A percentile compares a stretch with the other conserved stretches of the same genome.
These are phyloP conservation scores for Arabidopsis arenosa DNA, from an alignment of 345 rosid genomes.

Conservation along the genomic window DNA sequence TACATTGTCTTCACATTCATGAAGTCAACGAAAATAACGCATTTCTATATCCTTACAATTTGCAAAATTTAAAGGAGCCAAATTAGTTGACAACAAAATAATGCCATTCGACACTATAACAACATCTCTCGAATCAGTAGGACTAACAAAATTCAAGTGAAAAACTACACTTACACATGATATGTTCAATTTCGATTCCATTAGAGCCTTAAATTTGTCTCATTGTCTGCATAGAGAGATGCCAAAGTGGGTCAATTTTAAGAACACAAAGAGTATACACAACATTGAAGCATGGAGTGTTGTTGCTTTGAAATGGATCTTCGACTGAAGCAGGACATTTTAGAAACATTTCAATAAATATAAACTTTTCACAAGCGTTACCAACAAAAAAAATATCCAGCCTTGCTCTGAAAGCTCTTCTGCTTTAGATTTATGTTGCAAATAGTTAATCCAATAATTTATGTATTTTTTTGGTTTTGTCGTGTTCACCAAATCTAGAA, in stretches of 20 bases:
- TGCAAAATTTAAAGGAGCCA: neutral
- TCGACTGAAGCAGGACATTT: slow-evolving; percentile 18
- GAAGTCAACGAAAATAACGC: slow-evolving; percentile 21
- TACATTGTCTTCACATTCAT: slow-evolving; percentile 26
- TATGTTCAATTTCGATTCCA: slow-evolving; percentile 25
- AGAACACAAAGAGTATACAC: slow-evolving; percentile 6
- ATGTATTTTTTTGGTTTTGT: neutral
- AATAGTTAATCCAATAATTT: neutral
- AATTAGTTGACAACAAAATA: neutral
- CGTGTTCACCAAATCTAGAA: slow-evolving; percentile 4
- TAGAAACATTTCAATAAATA: slow-evolving; percentile 36
- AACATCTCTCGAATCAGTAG: slow-evolving; percentile 28
- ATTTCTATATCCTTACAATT: slow-evolving; percentile 3
- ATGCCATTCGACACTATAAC: neutral
- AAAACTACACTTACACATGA: slow-evolving; percentile 32
- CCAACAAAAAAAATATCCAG: slow-evolving; percentile 25
- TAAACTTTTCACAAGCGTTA: slow-evolving; percentile 4
- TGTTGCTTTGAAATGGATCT: slow-evolving; percentile 25
- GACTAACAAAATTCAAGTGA: slow-evolving; percentile 29
- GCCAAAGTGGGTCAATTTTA: slow-evolving; percentile 35
- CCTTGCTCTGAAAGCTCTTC: slow-evolving; percentile 35
- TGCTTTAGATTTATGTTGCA: slow-evolving; percentile 19
- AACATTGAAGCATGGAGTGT: slow-evolving; percentile 38
- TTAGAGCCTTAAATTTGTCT: slow-evolving; percentile 21
- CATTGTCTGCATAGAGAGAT: slow-evolving; percentile 24